Percentiles rank a stretch among this genome's conserved stretches.
Evolutionary conservation across 2,329 filamentous ascomycete species (phyloP).

Genomic region (Harringtonia aguacate): DNA sequence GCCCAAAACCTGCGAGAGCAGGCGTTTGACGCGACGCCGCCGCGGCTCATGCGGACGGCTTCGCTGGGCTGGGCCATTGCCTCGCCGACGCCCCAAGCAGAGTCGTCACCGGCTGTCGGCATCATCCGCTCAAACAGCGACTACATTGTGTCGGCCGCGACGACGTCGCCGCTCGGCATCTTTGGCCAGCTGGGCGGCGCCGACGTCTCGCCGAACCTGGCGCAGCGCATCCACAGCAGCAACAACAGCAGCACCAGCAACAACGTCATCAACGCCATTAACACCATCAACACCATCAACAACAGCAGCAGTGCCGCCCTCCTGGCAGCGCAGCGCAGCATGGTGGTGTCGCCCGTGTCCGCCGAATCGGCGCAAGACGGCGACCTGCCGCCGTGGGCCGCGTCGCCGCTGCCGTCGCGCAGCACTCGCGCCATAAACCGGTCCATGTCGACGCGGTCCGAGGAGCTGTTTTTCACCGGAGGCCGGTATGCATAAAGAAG

Average conservation of each 20-base stretch:
- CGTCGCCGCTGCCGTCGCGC: constrained; percentile 9
- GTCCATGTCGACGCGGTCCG: constrained; percentile 28
- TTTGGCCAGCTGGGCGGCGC: too few species aligned
- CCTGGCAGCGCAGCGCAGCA: background rate
- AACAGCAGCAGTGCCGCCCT: too few species aligned
- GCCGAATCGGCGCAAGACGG: constrained; percentile 13
- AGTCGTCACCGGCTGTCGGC: background rate
- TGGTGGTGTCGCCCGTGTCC: constrained; percentile 6
- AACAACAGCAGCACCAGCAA: too few species aligned
- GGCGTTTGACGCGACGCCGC: background rate
- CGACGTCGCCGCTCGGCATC: constrained; percentile 11
- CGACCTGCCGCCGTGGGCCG: constrained; percentile 11
- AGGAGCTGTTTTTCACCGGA: constrained; percentile 25
- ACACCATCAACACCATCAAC: too few species aligned
- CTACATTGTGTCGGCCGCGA: constrained; percentile 26
- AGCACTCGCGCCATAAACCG: constrained; percentile 18
- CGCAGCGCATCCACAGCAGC: too few species aligned
- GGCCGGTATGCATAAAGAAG: constrained; percentile 10
- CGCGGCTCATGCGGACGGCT: constrained; percentile 6
- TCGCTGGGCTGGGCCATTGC: constrained; percentile 19
- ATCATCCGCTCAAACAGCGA: background rate
- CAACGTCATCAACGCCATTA: too few species aligned
- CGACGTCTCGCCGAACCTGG: background rate
- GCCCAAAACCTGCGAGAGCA: too few species aligned
- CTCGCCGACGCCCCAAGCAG: background rate